Evolutionary conservation across 2,329 filamentous ascomycete species (phyloP), one percentile per base, ranked within the genome.

Genomic region (Diaporthe vexans): DNA sequence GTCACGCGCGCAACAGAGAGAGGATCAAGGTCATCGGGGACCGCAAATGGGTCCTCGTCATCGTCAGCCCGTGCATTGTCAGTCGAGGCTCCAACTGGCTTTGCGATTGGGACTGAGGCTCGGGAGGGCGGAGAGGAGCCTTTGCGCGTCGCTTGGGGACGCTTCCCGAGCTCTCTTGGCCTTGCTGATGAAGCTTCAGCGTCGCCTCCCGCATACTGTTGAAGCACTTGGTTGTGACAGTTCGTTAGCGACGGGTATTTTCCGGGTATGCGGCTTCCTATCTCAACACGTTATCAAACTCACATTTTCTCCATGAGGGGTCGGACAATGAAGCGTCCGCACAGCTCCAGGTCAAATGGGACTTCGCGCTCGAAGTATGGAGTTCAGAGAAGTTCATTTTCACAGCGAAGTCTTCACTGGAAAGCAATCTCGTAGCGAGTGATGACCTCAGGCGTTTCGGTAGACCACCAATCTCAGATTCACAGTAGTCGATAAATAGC

Each of bases 371-470:
- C 29, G 29, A 37, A 1, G 21, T 67, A 29, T 26, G 46, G 4
- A 37, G 1, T 11, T 52, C 46, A 7, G 63, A 52, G 15, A 67
- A 67, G n/a, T 67, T 26, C 63, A 67, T 67, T 6, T 52, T n/a
- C 7, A 26, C 46, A 7, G 7, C 8, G 1, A 67, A 67, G 1
- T 67, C 29, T 11, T 67, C 46, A 9, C 17, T 26, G 8, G 29
- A 10, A 24, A 67, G 63, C 4, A 67, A n/a, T 19, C 24, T n/a
- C 24, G 15, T 21, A 21, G 29, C 63, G n/a, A 67, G 29, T 10
- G 3, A 26, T 2, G 46, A 33, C 13, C 46, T 26, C 1, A 19
- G 8, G 15, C 4, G 10, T 1, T 37, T 8, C 7, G 46, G 46
- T 4, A 67, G 63, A 10, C 6, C 6, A 0, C 4, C 6, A 11